Base-by-base conservation (phyloP, 345 rosid species). In the Citrus sp. region DNA sequence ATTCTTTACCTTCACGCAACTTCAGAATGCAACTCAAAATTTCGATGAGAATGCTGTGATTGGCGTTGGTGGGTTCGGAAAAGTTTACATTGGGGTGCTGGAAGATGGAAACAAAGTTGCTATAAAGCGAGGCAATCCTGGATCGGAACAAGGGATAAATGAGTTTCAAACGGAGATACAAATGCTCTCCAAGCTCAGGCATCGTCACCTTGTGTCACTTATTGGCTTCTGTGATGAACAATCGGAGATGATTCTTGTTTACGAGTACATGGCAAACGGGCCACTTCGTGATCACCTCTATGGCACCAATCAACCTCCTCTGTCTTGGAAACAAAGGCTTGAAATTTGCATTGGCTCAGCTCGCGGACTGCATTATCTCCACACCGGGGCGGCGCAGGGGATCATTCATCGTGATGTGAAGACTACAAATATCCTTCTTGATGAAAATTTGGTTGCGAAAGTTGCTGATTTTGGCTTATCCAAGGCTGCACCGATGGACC, bases 141-240 rank as follows among this genome's bases (percentile, higher is more conserved):
- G 95, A 24, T 91, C 94, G 21, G 92, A 89, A 72, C 98, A 91
- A 77, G 98, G 97, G 14, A 88, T 91, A 77, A 91, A 85, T 34
- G 98, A 94, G 83, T 94, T 92, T 84, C 96, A 92, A 70, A 94
- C 94, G 3, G 97, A 94, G 86, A 92, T 91, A 77, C 92, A 92
- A 66, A 89, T 94, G 98, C 79, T 92, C 8, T 92, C 98, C 42
- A 91, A 89, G 78, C 92, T 92, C 30, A 84, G 97, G 77, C 98
- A 91, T 61, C 89, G 97, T 19, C 98, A 94, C 60, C 90, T 94
- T 0, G 97, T 93, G 9, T 89, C 97, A 4, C 89, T 92, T 2
- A 89, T 94, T 9, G 97, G 97, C 37, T 92, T 92, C 81, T 92
- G 94, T 22, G 93, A 94, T 12, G 94, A 94, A 60, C 79, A 87